Evolutionary conservation across 176 grass and related monocot species (phyloP).

Genomic region (Rhipidocladum racemiflorum): DNA sequence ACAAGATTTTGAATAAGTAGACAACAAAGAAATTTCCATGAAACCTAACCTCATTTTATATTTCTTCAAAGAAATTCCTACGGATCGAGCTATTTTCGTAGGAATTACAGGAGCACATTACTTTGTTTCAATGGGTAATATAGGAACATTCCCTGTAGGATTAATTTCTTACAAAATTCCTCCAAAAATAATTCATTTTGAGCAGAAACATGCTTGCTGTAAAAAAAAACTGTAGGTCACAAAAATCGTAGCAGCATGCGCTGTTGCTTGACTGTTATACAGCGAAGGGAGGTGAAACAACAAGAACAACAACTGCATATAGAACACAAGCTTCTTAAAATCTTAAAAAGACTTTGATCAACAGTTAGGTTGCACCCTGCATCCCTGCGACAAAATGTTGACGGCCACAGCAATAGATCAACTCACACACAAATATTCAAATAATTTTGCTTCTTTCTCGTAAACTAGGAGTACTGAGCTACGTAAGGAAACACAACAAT

Average conservation of each 20-base stretch:
- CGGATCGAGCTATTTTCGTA: background rate
- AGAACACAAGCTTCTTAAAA: background rate
- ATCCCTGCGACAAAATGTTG: background rate
- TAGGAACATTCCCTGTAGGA: background rate
- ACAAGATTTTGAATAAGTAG: background rate
- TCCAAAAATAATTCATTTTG: background rate
- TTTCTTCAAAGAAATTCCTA: background rate
- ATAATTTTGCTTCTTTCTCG: background rate
- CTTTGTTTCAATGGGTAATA: background rate
- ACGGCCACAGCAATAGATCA: background rate
- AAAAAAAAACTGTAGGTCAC: background rate
- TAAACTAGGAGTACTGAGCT: conserved; percentile 16
- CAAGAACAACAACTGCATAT: background rate
- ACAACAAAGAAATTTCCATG: background rate
- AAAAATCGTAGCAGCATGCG: background rate
- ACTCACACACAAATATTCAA: background rate
- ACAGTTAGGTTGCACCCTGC: background rate
- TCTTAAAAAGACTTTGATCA: background rate
- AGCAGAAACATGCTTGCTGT: background rate
- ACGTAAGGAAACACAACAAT: conserved; percentile 5
- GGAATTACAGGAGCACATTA: background rate
- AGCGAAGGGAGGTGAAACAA: background rate
- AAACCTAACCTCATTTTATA: background rate
- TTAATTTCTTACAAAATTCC: background rate
- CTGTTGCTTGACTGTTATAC: background rate